A percentile compares a stretch with the other conserved stretches of the same genome.
These are phyloP conservation scores for Penicillium griseofulvum DNA, from an alignment of 2,329 filamentous ascomycete genomes.

Conservation along the genomic window DNA sequence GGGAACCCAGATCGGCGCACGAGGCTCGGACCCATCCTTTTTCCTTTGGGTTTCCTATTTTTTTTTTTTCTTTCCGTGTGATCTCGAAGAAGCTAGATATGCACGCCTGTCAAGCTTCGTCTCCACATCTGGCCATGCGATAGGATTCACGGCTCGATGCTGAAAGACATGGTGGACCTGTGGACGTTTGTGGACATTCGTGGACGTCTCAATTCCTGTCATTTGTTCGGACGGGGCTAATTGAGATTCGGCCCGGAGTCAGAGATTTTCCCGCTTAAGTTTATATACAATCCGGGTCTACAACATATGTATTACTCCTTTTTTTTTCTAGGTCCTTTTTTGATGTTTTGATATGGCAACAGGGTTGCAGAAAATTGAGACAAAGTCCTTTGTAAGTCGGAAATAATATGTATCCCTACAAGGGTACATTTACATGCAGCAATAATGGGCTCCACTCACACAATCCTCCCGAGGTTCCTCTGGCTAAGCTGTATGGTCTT, in stretches of 20 bases:
- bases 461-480: background rate
- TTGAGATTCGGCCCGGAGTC: constrained; percentile 18
- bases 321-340: background rate
- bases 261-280: constrained; percentile 7
- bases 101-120: constrained; percentile 6
- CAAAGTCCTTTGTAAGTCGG: background rate
- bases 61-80: background rate
- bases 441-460: background rate
- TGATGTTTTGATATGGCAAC: background rate
- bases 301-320: too few species aligned
- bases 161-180: background rate
- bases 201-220: background rate
- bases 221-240: background rate
- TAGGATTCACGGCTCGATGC: background rate
- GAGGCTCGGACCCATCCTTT: background rate
- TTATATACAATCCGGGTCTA: too few species aligned
- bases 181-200: constrained; percentile 1
- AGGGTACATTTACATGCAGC: too few species aligned
- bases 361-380: background rate
- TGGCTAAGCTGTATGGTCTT: background rate
- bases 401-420: background rate
- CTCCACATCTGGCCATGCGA: constrained; percentile 4
- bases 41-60: background rate
- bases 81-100: background rate
- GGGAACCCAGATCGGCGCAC: constrained; percentile 7